Percentiles rank a stretch among this genome's conserved stretches.
phyloP scores from a whole-genome alignment of 768 basidiomycete species.

The Wakefieldia striispora region DNA sequence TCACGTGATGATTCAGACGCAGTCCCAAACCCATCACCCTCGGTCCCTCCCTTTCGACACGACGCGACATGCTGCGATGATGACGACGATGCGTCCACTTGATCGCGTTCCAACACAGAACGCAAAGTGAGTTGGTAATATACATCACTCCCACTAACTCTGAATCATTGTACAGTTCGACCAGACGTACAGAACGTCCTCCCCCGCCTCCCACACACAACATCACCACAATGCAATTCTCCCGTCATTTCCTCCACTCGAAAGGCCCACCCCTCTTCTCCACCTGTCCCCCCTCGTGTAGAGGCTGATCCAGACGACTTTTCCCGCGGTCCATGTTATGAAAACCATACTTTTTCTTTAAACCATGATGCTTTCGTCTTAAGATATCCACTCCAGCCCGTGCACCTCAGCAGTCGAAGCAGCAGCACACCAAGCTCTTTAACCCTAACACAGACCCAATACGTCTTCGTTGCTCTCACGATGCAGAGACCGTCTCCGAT shows the following conservation, averaged over 20 bases:
- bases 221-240: slow-evolving; percentile 20
- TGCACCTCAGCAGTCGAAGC: slow-evolving; percentile 34
- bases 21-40: no score
- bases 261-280: slow-evolving; percentile 27
- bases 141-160: no score
- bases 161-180: slow-evolving; percentile 44
- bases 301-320: slow-evolving; percentile 74
- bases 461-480: slow-evolving; percentile 56
- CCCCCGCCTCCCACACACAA: slow-evolving; percentile 15
- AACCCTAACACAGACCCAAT: slow-evolving; percentile 72
- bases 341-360: no score
- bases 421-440: slow-evolving; percentile 52
- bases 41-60: no score
- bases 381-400: slow-evolving; percentile 59
- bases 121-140: no score
- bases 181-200: slow-evolving; percentile 44
- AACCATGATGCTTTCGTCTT: no score
- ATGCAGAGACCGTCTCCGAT: slow-evolving; percentile 67
- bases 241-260: slow-evolving; percentile 26
- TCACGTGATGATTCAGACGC: no score
- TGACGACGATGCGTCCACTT: no score
- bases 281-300: slow-evolving; percentile 32
- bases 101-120: no score
- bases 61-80: no score
- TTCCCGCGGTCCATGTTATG: no score